Percentiles rank a stretch among this genome's conserved stretches.
Conservation (phyloP, 192 early-diverging fungal genomes). For the Gaertneriomyces sp. region DNA sequence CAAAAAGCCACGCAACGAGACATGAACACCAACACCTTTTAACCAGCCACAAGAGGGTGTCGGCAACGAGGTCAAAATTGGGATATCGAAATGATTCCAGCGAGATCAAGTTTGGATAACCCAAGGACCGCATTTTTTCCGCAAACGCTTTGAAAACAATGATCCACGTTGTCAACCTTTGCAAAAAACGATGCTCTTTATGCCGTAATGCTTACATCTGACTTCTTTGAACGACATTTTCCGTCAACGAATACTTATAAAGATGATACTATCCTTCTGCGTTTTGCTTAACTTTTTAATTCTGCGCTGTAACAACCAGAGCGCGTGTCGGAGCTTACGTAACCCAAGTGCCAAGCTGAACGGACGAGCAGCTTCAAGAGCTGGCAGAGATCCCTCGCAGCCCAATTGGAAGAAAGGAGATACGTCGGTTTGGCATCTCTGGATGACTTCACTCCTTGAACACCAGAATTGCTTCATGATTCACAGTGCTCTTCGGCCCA, state of each 20-base stretch:
- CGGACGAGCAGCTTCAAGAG: too few relatives aligned
- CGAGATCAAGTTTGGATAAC: slow-evolving; percentile 49
- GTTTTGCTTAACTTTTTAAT: not conserved
- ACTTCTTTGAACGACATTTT: slow-evolving; percentile 25
- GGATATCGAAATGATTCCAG: slow-evolving; percentile 51
- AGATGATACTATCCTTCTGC: too few relatives aligned
- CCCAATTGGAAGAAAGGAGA: too few relatives aligned
- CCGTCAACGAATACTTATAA: too few relatives aligned
- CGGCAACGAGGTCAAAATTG: slow-evolving; percentile 49
- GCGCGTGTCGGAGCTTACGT: too few relatives aligned
- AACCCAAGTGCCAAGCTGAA: too few relatives aligned
- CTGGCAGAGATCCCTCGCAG: too few relatives aligned
- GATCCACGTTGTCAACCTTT: not conserved
- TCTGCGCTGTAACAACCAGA: too few relatives aligned
- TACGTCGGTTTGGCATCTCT: too few relatives aligned
- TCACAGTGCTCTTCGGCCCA: too few relatives aligned
- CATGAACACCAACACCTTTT: slow-evolving; percentile 35
- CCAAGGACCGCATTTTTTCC: slow-evolving; percentile 47
- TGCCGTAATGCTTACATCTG: not conserved
- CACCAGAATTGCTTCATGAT: too few relatives aligned
- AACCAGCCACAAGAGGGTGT: slow-evolving; percentile 52
- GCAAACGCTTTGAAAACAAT: slow-evolving; percentile 35
- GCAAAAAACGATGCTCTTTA: not conserved
- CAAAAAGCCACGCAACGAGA: not conserved
- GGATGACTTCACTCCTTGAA: too few relatives aligned